Conservation (phyloP, 768 basidiomycete genomes). For the Kwoniella shandongensis region DNA sequence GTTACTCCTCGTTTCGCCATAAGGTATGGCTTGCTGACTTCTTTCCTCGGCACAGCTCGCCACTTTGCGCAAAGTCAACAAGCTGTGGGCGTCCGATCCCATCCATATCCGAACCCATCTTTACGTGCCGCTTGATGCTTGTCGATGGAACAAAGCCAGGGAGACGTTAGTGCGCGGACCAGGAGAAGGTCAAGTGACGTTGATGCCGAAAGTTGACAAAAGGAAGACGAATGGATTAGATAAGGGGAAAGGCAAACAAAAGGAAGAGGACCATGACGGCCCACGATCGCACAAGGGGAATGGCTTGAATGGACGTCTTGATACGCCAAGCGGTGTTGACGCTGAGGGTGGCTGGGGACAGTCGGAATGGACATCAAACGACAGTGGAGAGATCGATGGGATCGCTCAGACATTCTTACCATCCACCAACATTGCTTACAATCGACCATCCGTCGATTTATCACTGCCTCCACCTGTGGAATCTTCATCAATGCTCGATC, state of each 20-base stretch:
- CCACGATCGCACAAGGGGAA: background rate
- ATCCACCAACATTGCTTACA: constrained; percentile 20
- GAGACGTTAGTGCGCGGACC: constrained; percentile 45
- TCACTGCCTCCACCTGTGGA: background rate
- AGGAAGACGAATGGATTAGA: background rate
- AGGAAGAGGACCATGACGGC: background rate
- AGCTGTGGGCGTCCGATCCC: constrained; percentile 88
- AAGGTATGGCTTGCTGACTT: background rate
- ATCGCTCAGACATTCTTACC: constrained; percentile 20
- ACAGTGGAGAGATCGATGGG: background rate
- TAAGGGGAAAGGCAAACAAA: constrained; percentile 26
- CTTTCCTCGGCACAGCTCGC: too few species aligned
- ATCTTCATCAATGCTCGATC: background rate
- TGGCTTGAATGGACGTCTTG: background rate
- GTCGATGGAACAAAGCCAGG: constrained; percentile 48
- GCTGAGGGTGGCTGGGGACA: background rate
- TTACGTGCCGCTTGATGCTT: constrained; percentile 67
- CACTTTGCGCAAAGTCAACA: constrained; percentile 81
- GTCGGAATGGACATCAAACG: background rate
- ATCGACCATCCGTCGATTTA: background rate
- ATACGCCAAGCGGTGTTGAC: background rate
- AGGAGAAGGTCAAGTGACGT: constrained; percentile 46
- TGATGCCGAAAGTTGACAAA: constrained; percentile 27
- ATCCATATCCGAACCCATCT: constrained; percentile 82
- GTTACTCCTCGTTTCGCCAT: too few species aligned